These are phyloP conservation scores for Carpinus fangiana DNA, from an alignment of 306 rosid species.

Conservation along the genomic window DNA sequence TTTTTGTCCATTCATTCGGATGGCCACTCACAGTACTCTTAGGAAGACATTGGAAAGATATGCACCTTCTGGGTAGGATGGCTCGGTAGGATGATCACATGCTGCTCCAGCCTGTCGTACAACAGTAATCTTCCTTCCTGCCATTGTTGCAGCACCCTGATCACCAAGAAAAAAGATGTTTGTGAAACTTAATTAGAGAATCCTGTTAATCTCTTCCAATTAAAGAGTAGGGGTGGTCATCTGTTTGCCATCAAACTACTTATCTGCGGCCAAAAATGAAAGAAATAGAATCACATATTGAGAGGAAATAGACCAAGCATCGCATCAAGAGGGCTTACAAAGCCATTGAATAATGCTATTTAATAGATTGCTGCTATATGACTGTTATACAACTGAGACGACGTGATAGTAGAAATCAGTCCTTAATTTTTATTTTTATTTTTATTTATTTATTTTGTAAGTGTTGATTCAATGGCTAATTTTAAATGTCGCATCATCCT, in stretches of 20 bases:
- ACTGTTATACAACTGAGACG: no score
- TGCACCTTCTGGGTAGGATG: conserved; percentile 86
- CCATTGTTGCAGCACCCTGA: conserved; percentile 77
- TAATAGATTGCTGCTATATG: no score
- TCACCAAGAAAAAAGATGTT: neutral
- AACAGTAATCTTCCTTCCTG: conserved; percentile 68
- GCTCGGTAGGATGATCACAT: conserved; percentile 79
- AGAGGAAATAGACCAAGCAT: neutral
- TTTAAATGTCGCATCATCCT: no score
- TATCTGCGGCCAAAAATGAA: neutral
- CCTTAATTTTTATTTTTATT: no score
- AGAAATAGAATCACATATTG: neutral
- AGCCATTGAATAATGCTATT: no score
- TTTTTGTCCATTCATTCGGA: neutral
- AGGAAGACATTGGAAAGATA: conserved; percentile 72
- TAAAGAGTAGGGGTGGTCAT: neutral
- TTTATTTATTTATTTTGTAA: no score
- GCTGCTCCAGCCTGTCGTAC: conserved; percentile 77
- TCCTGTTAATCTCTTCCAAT: neutral
- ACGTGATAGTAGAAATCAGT: no score
- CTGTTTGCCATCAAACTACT: neutral
- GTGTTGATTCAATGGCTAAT: no score
- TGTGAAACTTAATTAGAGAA: neutral
- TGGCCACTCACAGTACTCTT: conserved; percentile 49
- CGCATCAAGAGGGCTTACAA: neutral